Base-by-base conservation (phyloP, 2,329 filamentous ascomycete genomes). In the Lachnellula hyalina region DNA sequence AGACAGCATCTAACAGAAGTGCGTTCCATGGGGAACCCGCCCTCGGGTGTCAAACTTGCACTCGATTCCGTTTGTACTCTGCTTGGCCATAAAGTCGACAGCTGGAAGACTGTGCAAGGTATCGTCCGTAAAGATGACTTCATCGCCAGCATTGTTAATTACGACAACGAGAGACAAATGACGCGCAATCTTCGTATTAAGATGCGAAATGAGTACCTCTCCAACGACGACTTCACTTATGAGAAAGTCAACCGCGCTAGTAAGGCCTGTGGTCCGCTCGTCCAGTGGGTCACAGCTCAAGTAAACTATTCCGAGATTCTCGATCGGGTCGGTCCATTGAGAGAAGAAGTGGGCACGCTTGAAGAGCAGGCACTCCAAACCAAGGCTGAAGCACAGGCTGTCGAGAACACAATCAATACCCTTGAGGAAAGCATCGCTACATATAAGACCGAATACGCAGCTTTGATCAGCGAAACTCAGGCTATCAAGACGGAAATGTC, bases 301-400 rank as follows among this genome's bases (percentile, higher is more conserved):
- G 94, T 99, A 68, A 91, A 89, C 67, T 99, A 96, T 73, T 96
- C 93, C n/a, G 91, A 94, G 62, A 99, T 99, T 65, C 77, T 99
- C 60, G 92, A 97, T 69, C 85, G 90, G 38, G 91, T 99, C 56
- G 95, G 93, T 2, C 94, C 94, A 23, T 77, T 99, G 53, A 87
- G 93, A 68, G 87, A 93, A 49, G 94, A 99, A 72, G 93, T 99
- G 46, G 81, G 83, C 23, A 79, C 89, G 67, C 83, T 99, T 17
- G 91, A 97, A 73, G 87, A 95, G 56, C 84, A 93, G 70, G 90
- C 93, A 34, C 77, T 96, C 48, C 84, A 95, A 73, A 99, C 94
- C 17, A 96, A 95, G 74, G 92, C 93, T 0, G 87, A 96, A 70
- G 94, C 94, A 7, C 87, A 90, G 73, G 90, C 91, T 14, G 94